Evolutionary conservation across 495 filamentous ascomycete genomes (phyloP).

Genomic region (Sporormia fimetaria): DNA sequence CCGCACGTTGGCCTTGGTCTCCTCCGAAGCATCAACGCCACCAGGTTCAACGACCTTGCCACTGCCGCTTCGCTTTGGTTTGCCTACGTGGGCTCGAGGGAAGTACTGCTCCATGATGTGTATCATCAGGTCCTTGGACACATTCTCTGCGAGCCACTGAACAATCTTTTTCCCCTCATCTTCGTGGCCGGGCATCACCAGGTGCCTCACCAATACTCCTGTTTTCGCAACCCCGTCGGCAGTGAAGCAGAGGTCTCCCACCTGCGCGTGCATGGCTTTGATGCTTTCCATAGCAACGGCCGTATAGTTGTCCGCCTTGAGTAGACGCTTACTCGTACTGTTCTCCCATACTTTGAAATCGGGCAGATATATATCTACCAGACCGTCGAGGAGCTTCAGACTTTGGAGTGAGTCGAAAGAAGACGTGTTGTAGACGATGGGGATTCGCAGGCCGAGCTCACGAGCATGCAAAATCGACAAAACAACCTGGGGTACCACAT

Average conservation of each 20-base stretch:
- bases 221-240: constrained; percentile 63
- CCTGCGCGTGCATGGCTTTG: constrained; percentile 62
- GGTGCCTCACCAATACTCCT: constrained; percentile 58
- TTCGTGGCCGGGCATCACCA: constrained; percentile 67
- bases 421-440: constrained; percentile 70
- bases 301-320: constrained; percentile 64
- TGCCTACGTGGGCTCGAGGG: constrained; percentile 65
- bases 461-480: constrained; percentile 56
- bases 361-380: constrained; percentile 67
- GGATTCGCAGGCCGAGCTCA: constrained; percentile 52
- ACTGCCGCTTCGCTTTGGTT: constrained; percentile 37
- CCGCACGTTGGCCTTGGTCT: constrained; percentile 39
- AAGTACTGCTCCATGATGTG: constrained; percentile 60
- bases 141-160: constrained; percentile 52
- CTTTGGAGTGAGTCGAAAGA: constrained; percentile 61
- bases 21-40: constrained; percentile 11
- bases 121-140: constrained; percentile 54
- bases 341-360: constrained; percentile 69
- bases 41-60: constrained; percentile 21
- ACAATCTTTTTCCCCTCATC: constrained; percentile 58
- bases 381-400: constrained; percentile 54
- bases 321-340: constrained; percentile 49
- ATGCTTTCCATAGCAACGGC: constrained; percentile 57
- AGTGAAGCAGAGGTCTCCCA: constrained; percentile 66
- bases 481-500: constrained; percentile 67